Percentiles rank a stretch among this genome's conserved stretches.
Evolutionary conservation across 2,329 filamentous ascomycete species (phyloP).

Genomic region (Bipolaris cookei): DNA sequence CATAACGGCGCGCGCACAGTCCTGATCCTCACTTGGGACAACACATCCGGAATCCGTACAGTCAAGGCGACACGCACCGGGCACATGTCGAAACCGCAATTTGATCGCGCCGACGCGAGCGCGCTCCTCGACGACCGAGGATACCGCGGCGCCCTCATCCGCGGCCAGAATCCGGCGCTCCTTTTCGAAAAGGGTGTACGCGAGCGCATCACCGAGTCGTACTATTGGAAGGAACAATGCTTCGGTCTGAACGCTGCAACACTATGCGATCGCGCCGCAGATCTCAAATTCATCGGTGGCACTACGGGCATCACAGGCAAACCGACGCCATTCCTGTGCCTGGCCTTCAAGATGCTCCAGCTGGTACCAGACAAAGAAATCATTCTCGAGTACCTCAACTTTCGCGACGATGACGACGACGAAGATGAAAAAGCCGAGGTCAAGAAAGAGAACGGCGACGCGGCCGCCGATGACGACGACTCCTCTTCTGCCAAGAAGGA

Average conservation of each 20-base stretch:
- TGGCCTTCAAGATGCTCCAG: conserved; percentile 93
- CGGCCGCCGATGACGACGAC: conserved; percentile 8
- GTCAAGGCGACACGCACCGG: not conserved
- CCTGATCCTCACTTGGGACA: not conserved
- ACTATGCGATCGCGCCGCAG: conserved; percentile 85
- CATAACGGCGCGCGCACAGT: not conserved
- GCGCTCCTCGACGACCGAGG: conserved; percentile 88
- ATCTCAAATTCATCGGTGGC: conserved; percentile 83
- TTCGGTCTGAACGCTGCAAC: conserved; percentile 87
- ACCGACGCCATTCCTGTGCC: conserved; percentile 89
- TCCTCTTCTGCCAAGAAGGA: conserved; percentile 15
- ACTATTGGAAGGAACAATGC: conserved; percentile 99
- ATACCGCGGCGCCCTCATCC: conserved; percentile 75
- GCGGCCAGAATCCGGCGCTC: conserved; percentile 91
- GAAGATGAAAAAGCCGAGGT: conserved; percentile 45
- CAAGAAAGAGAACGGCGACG: conserved; percentile 24
- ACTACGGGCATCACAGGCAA: conserved; percentile 84
- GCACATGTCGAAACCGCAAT: conserved; percentile 48
- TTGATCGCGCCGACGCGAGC: conserved; percentile 78
- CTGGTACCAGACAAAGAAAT: conserved; percentile 81
- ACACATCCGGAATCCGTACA: not conserved
- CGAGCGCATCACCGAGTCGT: conserved; percentile 92
- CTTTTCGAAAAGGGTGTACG: conserved; percentile 95
- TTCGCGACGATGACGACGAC: conserved; percentile 46
- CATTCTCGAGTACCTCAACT: conserved; percentile 77